A percentile compares a stretch with the other conserved stretches of the same genome.
phyloP scores from a whole-genome alignment of 2,329 filamentous ascomycete genomes.

The Penicillium thymicola region DNA sequence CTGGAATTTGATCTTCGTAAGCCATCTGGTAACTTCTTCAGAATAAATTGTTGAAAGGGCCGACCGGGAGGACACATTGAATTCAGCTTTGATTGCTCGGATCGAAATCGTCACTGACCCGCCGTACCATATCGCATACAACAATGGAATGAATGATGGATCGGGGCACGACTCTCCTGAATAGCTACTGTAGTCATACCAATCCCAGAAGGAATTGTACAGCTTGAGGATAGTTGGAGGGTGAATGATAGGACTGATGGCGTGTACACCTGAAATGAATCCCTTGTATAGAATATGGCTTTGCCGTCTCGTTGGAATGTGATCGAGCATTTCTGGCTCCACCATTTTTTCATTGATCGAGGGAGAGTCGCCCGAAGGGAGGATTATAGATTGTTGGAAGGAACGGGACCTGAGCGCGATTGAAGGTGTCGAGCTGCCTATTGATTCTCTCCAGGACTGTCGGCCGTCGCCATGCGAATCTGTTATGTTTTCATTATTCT shows the following conservation, averaged over 20 bases:
- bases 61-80: constrained; percentile 35
- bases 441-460: constrained; percentile 22
- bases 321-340: constrained; percentile 41
- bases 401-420: constrained; percentile 21
- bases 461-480: constrained; percentile 16
- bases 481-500: constrained; percentile 21
- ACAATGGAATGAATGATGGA: constrained; percentile 43
- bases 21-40: constrained; percentile 44
- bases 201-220: constrained; percentile 47
- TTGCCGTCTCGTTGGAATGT: constrained; percentile 44
- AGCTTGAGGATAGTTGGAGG: constrained; percentile 42
- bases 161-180: constrained; percentile 38
- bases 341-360: constrained; percentile 32
- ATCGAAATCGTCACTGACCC: constrained; percentile 46
- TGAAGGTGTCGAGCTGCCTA: constrained; percentile 13
- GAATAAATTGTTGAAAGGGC: constrained; percentile 39
- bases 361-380: constrained; percentile 38
- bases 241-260: constrained; percentile 45
- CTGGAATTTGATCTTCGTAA: constrained; percentile 45
- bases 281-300: constrained; percentile 48
- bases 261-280: constrained; percentile 48
- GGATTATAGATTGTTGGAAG: constrained; percentile 39
- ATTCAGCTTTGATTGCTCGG: constrained; percentile 41
- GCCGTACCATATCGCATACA: constrained; percentile 50
- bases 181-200: constrained; percentile 41